These are phyloP conservation scores for Colletotrichum truncatum DNA, from an alignment of 2,329 filamentous ascomycete genomes.

Conservation along the genomic window DNA sequence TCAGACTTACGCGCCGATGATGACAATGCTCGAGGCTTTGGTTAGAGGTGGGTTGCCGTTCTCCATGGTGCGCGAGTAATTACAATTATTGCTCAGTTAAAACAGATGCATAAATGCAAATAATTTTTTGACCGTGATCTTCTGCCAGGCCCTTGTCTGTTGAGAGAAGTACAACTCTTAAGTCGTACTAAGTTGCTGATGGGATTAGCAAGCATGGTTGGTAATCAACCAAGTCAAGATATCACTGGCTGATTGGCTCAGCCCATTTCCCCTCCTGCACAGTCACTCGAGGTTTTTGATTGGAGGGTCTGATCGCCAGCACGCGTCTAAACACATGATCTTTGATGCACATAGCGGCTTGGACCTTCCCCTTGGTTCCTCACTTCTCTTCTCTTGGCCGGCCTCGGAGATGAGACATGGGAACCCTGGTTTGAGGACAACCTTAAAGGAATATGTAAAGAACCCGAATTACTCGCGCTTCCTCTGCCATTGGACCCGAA, in stretches of 20 bases:
- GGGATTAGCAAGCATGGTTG: background rate
- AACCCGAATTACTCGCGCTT: constrained; percentile 14
- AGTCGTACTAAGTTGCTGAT: background rate
- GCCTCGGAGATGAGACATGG: constrained; percentile 10
- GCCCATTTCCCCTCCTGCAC: background rate
- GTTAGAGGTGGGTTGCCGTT: background rate
- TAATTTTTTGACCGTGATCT: too few species aligned
- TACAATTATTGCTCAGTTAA: background rate
- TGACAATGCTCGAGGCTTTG: constrained; percentile 22
- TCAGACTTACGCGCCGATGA: constrained; percentile 29
- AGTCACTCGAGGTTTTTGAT: background rate
- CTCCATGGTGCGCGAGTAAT: background rate
- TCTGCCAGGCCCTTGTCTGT: too few species aligned
- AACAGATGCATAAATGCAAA: too few species aligned
- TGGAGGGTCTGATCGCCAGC: background rate
- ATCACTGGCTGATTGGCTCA: background rate
- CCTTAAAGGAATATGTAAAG: too few species aligned
- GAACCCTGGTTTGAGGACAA: constrained; percentile 9
- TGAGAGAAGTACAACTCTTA: background rate
- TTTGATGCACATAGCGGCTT: constrained; percentile 16
- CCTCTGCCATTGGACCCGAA: background rate
- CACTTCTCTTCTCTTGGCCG: background rate
- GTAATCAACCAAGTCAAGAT: background rate
- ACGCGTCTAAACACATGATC: background rate
- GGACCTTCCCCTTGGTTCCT: constrained; percentile 18